Percentiles rank a stretch among this genome's conserved stretches.
Conservation (phyloP, 176 grass and related monocot genomes). For the Hsuehochloa calcarea region DNA sequence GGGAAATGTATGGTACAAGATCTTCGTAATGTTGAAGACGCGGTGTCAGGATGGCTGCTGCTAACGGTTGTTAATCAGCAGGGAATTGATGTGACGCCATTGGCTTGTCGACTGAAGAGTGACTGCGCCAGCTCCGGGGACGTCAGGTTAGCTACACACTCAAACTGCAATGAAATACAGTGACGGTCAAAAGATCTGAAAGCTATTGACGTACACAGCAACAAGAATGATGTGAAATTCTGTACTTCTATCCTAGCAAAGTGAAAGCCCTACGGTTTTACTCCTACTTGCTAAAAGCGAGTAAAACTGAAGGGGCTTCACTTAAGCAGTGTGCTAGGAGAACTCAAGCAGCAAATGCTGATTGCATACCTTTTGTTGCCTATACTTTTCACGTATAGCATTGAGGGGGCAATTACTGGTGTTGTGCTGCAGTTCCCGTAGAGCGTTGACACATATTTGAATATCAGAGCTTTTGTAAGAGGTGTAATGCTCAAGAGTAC, state of each 20-base stretch:
- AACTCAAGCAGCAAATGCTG: constrained; percentile 13
- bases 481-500: constrained; percentile 79
- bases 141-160: constrained; percentile 51
- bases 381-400: constrained; percentile 74
- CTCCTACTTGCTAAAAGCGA: not conserved
- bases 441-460: constrained; percentile 40
- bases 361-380: constrained; percentile 66
- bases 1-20: not conserved
- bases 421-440: constrained; percentile 77
- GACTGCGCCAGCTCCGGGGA: constrained; percentile 36
- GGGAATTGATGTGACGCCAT: not conserved
- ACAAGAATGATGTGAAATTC: not conserved
- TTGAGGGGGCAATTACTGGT: constrained; percentile 51
- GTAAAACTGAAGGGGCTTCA: not conserved
- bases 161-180: constrained; percentile 47
- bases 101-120: constrained; percentile 41
- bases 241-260: not conserved
- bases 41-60: not conserved
- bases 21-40: not conserved
- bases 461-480: constrained; percentile 69
- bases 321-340: not conserved
- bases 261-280: not conserved
- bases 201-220: not conserved
- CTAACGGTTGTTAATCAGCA: constrained; percentile 21
- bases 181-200: not conserved